Conservation (phyloP, 306 rosid genomes). For the Rosa persica region DNA sequence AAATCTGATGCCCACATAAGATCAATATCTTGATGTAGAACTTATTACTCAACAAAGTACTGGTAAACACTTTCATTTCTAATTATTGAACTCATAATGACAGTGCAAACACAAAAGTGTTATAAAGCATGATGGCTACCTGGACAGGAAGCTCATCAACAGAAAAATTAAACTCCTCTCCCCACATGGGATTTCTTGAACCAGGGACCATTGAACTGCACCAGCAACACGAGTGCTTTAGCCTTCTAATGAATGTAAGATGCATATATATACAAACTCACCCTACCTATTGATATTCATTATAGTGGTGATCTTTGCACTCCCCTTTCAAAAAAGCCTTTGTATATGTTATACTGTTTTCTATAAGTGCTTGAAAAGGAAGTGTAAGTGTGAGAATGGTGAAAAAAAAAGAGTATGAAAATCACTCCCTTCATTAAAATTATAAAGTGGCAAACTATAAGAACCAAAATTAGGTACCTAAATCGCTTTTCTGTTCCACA, state of each 20-base stretch:
- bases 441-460: slow-evolving; percentile 1
- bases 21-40: neutral
- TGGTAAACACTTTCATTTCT: neutral
- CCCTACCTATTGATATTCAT: neutral
- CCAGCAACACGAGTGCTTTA: slow-evolving; percentile 27
- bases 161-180: slow-evolving; percentile 94
- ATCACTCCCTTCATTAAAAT: neutral
- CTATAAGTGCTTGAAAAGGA: neutral
- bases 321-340: neutral
- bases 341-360: neutral
- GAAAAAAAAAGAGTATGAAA: neutral
- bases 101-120: neutral
- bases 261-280: neutral
- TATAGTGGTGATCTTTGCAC: neutral
- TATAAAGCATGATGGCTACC: slow-evolving; percentile 42
- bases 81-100: neutral
- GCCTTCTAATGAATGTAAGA: neutral
- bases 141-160: slow-evolving; percentile 95
- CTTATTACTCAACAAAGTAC: neutral
- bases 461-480: slow-evolving; percentile 48
- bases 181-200: slow-evolving; percentile 99
- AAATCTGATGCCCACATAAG: neutral
- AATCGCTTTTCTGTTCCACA: slow-evolving; percentile 90
- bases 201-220: slow-evolving; percentile 99
- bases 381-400: neutral